Evolutionary conservation across 2,329 filamentous ascomycete genomes (phyloP).

Genomic region (Xylaria sp.): DNA sequence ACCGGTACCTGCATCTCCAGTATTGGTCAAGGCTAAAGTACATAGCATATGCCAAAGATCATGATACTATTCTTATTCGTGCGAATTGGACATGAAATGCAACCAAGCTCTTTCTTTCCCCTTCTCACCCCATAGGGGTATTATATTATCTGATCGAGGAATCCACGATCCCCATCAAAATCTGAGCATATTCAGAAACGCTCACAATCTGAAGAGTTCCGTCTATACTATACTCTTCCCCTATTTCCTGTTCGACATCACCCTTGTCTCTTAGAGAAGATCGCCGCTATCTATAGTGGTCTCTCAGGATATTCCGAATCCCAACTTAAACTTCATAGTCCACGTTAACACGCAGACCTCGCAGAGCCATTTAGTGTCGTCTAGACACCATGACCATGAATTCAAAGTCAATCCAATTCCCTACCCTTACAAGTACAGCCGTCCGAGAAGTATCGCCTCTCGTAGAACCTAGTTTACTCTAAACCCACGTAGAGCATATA

Average conservation of each 20-base stretch:
- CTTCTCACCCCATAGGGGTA: conserved; percentile 7
- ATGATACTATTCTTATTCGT: not conserved
- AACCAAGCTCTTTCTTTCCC: not conserved
- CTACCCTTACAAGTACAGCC: conserved; percentile 21
- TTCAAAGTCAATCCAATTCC: not conserved
- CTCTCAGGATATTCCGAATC: conserved; percentile 22
- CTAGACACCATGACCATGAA: conserved; percentile 3
- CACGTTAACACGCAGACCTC: not conserved
- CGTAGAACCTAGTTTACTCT: not conserved
- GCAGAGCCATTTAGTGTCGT: not conserved
- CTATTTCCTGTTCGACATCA: not conserved
- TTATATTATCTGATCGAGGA: conserved; percentile 18
- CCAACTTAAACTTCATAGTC: conserved; percentile 8
- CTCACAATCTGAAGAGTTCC: conserved; percentile 2
- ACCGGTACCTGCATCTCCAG: not conserved
- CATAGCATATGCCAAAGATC: conserved; percentile 1
- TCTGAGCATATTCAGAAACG: conserved; percentile 6
- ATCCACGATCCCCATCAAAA: not conserved
- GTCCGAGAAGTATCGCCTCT: not conserved
- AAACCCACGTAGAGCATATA: not conserved
- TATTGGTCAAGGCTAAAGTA: conserved; percentile 2
- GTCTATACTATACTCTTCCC: conserved; percentile 5
- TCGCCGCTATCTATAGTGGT: conserved; percentile 32
- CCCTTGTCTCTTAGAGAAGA: conserved; percentile 22
- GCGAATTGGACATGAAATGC: conserved; percentile 1